Evolutionary conservation across 2,329 filamentous ascomycete species (phyloP).

Genomic region (Paraconiothyrium sp.): DNA sequence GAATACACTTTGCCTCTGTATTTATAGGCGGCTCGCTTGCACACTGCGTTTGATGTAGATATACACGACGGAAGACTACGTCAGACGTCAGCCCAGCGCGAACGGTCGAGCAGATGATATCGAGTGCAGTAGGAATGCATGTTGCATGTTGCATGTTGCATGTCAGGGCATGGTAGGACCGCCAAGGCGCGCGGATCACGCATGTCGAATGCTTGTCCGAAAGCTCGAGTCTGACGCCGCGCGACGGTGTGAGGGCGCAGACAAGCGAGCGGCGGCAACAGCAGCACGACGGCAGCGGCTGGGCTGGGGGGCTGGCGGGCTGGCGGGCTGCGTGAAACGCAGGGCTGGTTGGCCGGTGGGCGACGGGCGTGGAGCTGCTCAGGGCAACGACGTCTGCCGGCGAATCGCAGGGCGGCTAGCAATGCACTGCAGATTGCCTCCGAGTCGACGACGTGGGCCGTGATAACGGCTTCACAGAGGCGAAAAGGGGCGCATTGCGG

Average conservation of each 20-base stretch:
- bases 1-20: background rate
- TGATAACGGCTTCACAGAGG: slow-evolving; percentile 4
- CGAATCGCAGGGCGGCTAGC: slow-evolving; percentile 30
- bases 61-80: background rate
- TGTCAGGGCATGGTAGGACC: background rate
- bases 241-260: slow-evolving; percentile 1
- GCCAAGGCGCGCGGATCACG: background rate
- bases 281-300: slow-evolving; percentile 24
- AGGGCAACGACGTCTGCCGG: slow-evolving; percentile 23
- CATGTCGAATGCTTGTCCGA: background rate
- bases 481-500: slow-evolving; percentile 7
- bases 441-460: slow-evolving; percentile 16
- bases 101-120: background rate
- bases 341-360: slow-evolving; percentile 31
- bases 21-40: background rate
- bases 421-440: slow-evolving; percentile 27
- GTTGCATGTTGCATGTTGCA: background rate
- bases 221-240: background rate
- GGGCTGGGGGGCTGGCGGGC: slow-evolving; percentile 28
- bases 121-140: background rate
- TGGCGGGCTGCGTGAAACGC: slow-evolving; percentile 23
- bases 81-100: background rate
- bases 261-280: slow-evolving; percentile 13
- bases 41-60: background rate
- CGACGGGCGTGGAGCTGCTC: slow-evolving; percentile 13